Evolutionary conservation across 345 rosid genomes (phyloP).

Genomic region (Populus pruinosa): DNA sequence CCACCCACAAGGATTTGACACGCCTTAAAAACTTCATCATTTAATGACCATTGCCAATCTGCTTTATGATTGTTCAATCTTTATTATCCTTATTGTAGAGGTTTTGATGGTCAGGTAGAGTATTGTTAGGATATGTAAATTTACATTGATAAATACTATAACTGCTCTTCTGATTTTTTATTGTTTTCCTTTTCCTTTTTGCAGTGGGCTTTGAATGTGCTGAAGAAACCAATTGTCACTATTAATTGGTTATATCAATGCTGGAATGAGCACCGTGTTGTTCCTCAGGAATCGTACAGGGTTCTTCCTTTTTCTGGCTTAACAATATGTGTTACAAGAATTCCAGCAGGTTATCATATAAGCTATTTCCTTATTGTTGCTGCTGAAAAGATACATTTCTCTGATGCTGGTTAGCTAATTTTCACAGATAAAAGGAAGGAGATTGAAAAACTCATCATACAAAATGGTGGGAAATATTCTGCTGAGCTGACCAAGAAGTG

Average conservation of each 20-base stretch:
- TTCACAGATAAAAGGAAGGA: conserved; percentile 72
- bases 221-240: conserved; percentile 78
- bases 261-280: conserved; percentile 91
- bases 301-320: conserved; percentile 91
- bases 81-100: not conserved
- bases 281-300: conserved; percentile 79
- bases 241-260: conserved; percentile 80
- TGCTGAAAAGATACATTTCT: conserved; percentile 10
- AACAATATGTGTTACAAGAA: conserved; percentile 71
- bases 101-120: not conserved
- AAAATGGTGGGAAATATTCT: conserved; percentile 85
- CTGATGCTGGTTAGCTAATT: conserved; percentile 29
- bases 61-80: not conserved
- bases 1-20: not conserved
- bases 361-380: conserved; percentile 14
- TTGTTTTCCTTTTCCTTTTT: conserved; percentile 5
- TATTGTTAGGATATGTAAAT: not conserved
- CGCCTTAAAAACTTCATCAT: not conserved
- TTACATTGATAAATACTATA: not conserved
- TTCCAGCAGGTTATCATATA: conserved; percentile 56
- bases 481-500: conserved; percentile 75
- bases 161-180: not conserved
- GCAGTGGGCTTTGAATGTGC: conserved; percentile 86
- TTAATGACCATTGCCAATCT: not conserved
- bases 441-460: conserved; percentile 53